Evolutionary conservation across 257 asterid genomes (phyloP).

Genomic region (Gentiana dahurica): DNA sequence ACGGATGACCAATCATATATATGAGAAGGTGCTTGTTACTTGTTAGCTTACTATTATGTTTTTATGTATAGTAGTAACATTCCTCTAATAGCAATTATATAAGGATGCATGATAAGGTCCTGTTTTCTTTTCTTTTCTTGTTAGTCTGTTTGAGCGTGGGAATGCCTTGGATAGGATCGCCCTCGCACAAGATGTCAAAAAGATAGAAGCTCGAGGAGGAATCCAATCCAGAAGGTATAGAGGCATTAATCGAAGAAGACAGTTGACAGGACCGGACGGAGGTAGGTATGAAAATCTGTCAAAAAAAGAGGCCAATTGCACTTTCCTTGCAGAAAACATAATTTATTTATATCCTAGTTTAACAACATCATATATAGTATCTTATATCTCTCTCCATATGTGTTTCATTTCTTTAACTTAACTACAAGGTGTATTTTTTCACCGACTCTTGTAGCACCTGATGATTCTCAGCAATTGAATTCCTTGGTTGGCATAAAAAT

Average conservation of each 20-base stretch:
- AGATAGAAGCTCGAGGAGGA: conserved; percentile 56
- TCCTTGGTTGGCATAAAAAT: conserved; percentile 50
- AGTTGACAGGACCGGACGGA: conserved; percentile 77
- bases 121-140: not conserved
- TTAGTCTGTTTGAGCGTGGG: conserved; percentile 73
- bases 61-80: not conserved
- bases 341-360: no score
- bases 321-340: conserved; percentile 1
- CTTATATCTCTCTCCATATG: no score
- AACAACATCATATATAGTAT: not conserved
- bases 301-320: not conserved
- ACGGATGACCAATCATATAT: conserved; percentile 66
- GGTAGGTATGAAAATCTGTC: conserved; percentile 27
- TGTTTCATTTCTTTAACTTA: no score
- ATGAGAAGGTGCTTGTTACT: conserved; percentile 50
- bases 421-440: conserved; percentile 8
- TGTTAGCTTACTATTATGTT: not conserved
- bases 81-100: no score
- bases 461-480: conserved; percentile 80
- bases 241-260: conserved; percentile 51
- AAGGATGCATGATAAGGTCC: not conserved
- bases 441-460: conserved; percentile 97
- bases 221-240: conserved; percentile 72
- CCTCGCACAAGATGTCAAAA: conserved; percentile 46
- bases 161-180: conserved; percentile 79